Base-by-base conservation (phyloP, 495 filamentous ascomycete species). In the Haplographium delicatum region DNA sequence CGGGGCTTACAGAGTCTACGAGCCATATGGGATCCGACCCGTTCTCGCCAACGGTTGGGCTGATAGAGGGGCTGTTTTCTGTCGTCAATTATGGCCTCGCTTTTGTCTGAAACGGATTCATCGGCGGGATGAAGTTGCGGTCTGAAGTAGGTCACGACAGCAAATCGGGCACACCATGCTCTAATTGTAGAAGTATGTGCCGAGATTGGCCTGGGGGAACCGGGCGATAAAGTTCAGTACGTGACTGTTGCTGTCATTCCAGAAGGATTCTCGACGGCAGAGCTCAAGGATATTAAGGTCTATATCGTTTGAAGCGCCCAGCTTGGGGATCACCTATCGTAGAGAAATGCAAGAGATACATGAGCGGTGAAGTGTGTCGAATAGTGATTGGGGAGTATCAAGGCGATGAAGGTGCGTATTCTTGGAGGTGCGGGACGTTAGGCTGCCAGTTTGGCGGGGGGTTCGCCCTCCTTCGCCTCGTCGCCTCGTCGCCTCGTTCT, bases 401-500 rank as follows among this genome's bases (percentile, higher is more conserved):
- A 27, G 34, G 22, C 16, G 33, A 30, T 22, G 28, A n/a, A 26
- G 23, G 50, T 19, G 35, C 35, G n/a, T 44, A 47, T 53, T 39
- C 26, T 7, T n/a, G 25, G 10, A 47, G 34, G 33, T 23, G 30
- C 6, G 11, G 9, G 24, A 4, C 27, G 38, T 46, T 30, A 52
- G 50, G 50, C 50, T 41, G 15, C 40, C 30, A 39, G 24, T 26
- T 30, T 25, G 22, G n/a, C 11, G 43, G 13, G 37, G 35, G 50
- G 50, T 47, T 53, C 42, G 50, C 42, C 31, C 42, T 33, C 35
- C 45, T 28, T n/a, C n/a, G n/a, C 30, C 33, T 6, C 41, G 31
- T 53, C 31, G 50, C 50, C 50, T 53, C 31, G 44, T 30, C 44
- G 50, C 50, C 34, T 31, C 50, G 23, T 43, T 38, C 19, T 7